These are phyloP conservation scores for Colletotrichum orbiculare DNA, from an alignment of 2,329 filamentous ascomycete species.

Conservation along the genomic window DNA sequence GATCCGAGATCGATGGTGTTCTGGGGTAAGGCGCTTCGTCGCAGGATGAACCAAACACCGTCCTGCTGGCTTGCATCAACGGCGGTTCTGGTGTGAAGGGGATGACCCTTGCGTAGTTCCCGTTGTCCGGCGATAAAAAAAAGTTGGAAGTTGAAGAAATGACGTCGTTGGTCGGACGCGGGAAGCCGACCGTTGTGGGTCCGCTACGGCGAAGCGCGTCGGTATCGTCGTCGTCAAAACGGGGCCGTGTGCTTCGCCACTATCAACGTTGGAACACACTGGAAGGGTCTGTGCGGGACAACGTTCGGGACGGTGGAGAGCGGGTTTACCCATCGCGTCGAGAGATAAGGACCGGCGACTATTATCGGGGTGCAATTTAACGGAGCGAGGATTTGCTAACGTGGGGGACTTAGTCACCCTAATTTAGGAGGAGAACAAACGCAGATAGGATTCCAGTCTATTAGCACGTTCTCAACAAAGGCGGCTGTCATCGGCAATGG, in stretches of 20 bases:
- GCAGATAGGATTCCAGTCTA: not conserved
- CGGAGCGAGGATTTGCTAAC: no score
- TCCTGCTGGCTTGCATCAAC: not conserved
- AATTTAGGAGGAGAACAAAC: no score
- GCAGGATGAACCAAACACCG: constrained; percentile 14
- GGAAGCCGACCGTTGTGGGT: constrained; percentile 18
- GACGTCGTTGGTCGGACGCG: constrained; percentile 29
- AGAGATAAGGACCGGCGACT: not conserved
- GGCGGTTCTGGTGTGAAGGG: constrained; percentile 1
- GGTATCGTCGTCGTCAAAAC: constrained; percentile 30
- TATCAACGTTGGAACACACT: constrained; percentile 17
- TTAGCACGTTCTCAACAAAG: not conserved
- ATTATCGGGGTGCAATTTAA: not conserved
- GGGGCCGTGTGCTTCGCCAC: constrained; percentile 22
- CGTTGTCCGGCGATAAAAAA: not conserved
- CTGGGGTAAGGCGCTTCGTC: constrained; percentile 24
- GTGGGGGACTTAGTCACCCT: no score
- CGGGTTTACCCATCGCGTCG: not conserved
- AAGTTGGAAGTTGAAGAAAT: constrained; percentile 17
- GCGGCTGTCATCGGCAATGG: not conserved
- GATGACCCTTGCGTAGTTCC: not conserved
- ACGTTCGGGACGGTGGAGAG: not conserved
- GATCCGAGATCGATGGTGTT: constrained; percentile 22
- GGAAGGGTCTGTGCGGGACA: constrained; percentile 8
- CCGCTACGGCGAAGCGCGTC: constrained; percentile 22